phyloP scores from a whole-genome alignment of 306 rosid species.

The Comarum palustre region DNA sequence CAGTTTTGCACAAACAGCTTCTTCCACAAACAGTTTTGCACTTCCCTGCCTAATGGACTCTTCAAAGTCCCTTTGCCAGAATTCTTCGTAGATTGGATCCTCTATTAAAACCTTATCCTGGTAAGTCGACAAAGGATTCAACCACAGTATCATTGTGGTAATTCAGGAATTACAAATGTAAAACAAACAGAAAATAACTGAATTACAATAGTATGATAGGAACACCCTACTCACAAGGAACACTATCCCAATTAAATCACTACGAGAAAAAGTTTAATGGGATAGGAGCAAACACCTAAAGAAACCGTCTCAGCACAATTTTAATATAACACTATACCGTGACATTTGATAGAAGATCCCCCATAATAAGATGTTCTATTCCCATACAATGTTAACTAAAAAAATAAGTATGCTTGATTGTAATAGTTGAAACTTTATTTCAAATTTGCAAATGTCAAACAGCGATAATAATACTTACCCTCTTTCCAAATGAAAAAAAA shows the following conservation, averaged over 20 bases:
- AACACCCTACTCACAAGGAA: not conserved
- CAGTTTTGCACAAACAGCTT: too few species aligned
- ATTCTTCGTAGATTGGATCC: constrained; percentile 88
- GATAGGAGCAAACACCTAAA: not conserved
- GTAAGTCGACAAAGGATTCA: constrained; percentile 10
- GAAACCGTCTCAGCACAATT: not conserved
- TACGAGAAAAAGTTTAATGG: not conserved
- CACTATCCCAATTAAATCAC: not conserved
- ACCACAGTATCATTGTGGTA: constrained; percentile 6
- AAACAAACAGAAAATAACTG: not conserved
- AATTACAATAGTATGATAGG: not conserved
- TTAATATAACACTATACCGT: not conserved
- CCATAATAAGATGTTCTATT: too few species aligned
- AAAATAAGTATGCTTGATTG: too few species aligned
- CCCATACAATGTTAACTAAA: too few species aligned
- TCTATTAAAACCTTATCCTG: constrained; percentile 90
- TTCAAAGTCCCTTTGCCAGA: constrained; percentile 97
- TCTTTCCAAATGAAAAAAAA: too few species aligned
- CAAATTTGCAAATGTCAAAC: too few species aligned
- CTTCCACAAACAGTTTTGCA: constrained; percentile 74
- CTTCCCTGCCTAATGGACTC: constrained; percentile 88
- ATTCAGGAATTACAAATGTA: not conserved
- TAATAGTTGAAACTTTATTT: too few species aligned
- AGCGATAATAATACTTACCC: too few species aligned
- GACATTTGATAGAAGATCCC: not conserved